Evolutionary conservation across 768 basidiomycete genomes (phyloP).

Genomic region (Mycena filopes): DNA sequence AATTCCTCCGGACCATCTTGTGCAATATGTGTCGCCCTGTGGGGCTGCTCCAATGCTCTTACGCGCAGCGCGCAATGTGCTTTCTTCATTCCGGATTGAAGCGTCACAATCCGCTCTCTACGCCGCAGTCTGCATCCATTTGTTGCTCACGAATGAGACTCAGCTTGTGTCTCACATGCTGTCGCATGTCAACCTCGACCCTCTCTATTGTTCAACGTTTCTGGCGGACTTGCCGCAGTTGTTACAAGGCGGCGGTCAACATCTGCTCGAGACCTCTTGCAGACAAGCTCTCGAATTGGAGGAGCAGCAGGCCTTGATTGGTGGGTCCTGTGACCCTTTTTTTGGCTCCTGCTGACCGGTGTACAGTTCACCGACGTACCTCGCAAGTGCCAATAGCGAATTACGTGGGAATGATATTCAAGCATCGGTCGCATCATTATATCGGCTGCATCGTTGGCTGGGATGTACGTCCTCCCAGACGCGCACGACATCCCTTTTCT

Average conservation of each 20-base stretch:
- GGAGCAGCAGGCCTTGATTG: constrained; percentile 38
- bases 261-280: constrained; percentile 44
- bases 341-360: too few relatives aligned
- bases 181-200: constrained; percentile 44
- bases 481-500: too few relatives aligned
- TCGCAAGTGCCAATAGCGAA: constrained; percentile 42
- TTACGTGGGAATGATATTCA: constrained; percentile 63
- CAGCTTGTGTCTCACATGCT: constrained; percentile 46
- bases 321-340: too few relatives aligned
- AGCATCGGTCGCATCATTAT: constrained; percentile 52
- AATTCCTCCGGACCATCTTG: constrained; percentile 32
- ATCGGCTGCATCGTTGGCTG: constrained; percentile 58
- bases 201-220: constrained; percentile 57
- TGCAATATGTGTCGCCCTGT: constrained; percentile 40
- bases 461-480: constrained; percentile 50
- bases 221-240: constrained; percentile 49
- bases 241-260: constrained; percentile 37
- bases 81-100: constrained; percentile 41
- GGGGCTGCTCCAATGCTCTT: constrained; percentile 49
- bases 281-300: constrained; percentile 44
- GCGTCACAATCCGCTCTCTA: constrained; percentile 45
- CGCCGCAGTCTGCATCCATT: constrained; percentile 47
- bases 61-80: constrained; percentile 52
- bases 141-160: constrained; percentile 49
- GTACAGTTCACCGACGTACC: constrained; percentile 39